These are phyloP conservation scores for Mariannaea sp. DNA, from an alignment of 2,329 filamentous ascomycete genomes.

Conservation along the genomic window DNA sequence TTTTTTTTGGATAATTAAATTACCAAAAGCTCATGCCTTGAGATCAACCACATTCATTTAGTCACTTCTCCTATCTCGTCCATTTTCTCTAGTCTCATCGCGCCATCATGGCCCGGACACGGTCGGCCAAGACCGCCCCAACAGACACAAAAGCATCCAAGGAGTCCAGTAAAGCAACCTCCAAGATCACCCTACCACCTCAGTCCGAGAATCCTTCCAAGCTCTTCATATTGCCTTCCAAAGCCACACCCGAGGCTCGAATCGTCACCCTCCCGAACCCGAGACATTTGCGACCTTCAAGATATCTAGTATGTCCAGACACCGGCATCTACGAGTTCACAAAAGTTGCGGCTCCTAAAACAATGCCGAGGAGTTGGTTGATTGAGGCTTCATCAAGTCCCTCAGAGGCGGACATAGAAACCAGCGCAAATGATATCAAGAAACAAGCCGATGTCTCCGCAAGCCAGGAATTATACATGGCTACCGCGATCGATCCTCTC, in stretches of 20 bases:
- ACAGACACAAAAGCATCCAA: conserved; percentile 35
- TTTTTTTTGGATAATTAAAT: too few relatives aligned
- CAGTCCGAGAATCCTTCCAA: conserved; percentile 52
- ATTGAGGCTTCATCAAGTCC: conserved; percentile 46
- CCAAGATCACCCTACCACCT: conserved; percentile 49
- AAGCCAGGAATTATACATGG: conserved; percentile 76
- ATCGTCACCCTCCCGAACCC: conserved; percentile 66
- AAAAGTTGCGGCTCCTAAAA: conserved; percentile 57
- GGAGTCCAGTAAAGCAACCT: conserved; percentile 38
- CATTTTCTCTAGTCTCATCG: neutral
- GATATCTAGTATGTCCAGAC: conserved; percentile 66
- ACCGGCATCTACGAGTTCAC: conserved; percentile 70
- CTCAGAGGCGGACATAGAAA: conserved; percentile 24
- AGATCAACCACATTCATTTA: neutral
- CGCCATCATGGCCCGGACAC: conserved; percentile 54
- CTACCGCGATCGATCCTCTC: conserved; percentile 81
- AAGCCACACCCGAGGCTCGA: conserved; percentile 57
- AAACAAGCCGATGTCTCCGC: conserved; percentile 55
- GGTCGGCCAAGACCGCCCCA: conserved; percentile 48
- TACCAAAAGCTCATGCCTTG: too few relatives aligned
- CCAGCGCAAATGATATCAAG: conserved; percentile 24
- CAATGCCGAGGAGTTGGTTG: conserved; percentile 65
- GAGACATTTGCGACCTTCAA: conserved; percentile 56
- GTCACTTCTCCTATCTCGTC: neutral
- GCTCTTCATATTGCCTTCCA: conserved; percentile 65